Evolutionary conservation across 495 filamentous ascomycete genomes (phyloP).

Genomic region (Hypoxylon cercidicola): DNA sequence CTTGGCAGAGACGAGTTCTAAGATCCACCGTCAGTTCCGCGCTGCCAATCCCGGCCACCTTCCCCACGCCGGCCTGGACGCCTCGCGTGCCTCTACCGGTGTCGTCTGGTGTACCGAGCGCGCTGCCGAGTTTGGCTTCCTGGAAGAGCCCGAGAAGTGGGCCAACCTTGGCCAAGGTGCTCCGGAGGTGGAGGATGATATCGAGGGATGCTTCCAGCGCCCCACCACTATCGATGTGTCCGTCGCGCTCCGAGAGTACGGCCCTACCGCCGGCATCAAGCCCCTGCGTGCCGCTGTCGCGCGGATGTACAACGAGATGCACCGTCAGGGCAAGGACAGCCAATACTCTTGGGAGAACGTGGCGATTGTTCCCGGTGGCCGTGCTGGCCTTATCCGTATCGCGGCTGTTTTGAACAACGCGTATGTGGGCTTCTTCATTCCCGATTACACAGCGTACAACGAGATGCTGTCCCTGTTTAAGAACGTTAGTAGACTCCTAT

Average conservation of each 20-base stretch:
- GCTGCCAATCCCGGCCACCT: slow-evolving; percentile 87
- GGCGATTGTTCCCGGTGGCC: slow-evolving; percentile 94
- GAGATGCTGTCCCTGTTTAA: slow-evolving; percentile 95
- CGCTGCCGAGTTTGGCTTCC: slow-evolving; percentile 80
- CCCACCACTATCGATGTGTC: slow-evolving; percentile 83
- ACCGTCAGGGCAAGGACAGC: slow-evolving; percentile 85
- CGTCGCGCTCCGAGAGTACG: slow-evolving; percentile 84
- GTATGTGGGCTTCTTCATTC: slow-evolving; percentile 90
- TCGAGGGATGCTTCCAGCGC: slow-evolving; percentile 88
- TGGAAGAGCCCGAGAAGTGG: slow-evolving; percentile 84
- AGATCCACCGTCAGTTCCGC: slow-evolving; percentile 87
- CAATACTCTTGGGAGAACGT: slow-evolving; percentile 99
- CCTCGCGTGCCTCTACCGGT: slow-evolving; percentile 81
- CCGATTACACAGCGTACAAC: slow-evolving; percentile 83
- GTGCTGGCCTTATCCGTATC: slow-evolving; percentile 92
- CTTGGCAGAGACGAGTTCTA: slow-evolving; percentile 74
- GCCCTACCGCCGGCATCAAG: slow-evolving; percentile 93
- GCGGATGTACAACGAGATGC: slow-evolving; percentile 90
- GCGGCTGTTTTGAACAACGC: slow-evolving; percentile 93
- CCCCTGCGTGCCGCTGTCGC: slow-evolving; percentile 90
- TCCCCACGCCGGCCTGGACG: slow-evolving; percentile 89
- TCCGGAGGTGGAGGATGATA: slow-evolving; percentile 93
- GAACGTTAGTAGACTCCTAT: slow-evolving; percentile 64
- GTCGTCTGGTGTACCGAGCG: slow-evolving; percentile 90
- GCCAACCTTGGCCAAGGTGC: slow-evolving; percentile 96